Conservation (phyloP, 441 rosid species). For the Francoa sonchifolia region DNA sequence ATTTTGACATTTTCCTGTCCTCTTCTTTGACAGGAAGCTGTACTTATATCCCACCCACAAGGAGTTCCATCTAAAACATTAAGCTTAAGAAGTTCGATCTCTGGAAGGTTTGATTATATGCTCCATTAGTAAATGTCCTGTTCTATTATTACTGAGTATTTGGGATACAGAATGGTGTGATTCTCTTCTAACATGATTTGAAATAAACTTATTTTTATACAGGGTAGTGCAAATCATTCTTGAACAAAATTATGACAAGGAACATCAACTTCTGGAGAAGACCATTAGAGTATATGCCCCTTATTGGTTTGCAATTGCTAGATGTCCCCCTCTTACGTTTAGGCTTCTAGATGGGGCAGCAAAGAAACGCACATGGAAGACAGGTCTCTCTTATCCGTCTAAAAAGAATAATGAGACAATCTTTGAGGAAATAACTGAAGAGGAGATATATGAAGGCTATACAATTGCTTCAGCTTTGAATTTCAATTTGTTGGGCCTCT, state of each 20-base stretch:
- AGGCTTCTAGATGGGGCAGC: constrained; percentile 50
- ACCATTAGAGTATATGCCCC: constrained; percentile 78
- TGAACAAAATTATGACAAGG: constrained; percentile 76
- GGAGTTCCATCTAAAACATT: constrained; percentile 71
- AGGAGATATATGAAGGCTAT: constrained; percentile 72
- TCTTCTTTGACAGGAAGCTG: constrained; percentile 57
- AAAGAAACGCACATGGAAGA: constrained; percentile 40
- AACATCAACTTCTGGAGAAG: constrained; percentile 43
- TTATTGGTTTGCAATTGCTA: constrained; percentile 75
- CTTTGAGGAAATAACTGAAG: constrained; percentile 60
- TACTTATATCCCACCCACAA: constrained; percentile 75
- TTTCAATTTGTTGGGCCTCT: constrained; percentile 59
- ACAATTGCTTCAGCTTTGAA: constrained; percentile 92
- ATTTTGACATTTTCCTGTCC: not conserved
- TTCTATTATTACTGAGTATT: constrained; percentile 2
- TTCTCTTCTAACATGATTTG: constrained; percentile 16
- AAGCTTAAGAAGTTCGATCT: constrained; percentile 69
- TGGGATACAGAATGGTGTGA: constrained; percentile 1
- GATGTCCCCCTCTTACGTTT: constrained; percentile 77
- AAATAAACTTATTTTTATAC: constrained; percentile 18
- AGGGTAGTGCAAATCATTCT: constrained; percentile 80
- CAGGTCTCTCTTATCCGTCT: constrained; percentile 43
- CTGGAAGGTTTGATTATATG: constrained; percentile 61
- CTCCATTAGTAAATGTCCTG: constrained; percentile 7
- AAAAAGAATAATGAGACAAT: constrained; percentile 30